Conservation (phyloP, 2,329 filamentous ascomycete species). For the Drechslerella stenobrocha region DNA sequence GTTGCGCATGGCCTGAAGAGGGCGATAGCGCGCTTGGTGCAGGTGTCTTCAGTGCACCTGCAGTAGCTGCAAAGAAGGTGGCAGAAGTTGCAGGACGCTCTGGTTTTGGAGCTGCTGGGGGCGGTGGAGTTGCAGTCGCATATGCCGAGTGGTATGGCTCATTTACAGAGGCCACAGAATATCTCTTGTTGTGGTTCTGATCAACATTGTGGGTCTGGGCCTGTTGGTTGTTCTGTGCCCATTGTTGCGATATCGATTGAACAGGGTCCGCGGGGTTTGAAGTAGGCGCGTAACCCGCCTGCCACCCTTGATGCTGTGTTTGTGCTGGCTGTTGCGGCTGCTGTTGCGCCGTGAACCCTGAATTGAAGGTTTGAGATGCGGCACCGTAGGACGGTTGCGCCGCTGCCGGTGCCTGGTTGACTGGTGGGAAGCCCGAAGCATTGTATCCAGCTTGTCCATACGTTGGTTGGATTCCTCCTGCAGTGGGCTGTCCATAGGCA, state of each 20-base stretch:
- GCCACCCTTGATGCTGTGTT: conserved; percentile 43
- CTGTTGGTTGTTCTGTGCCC: conserved; percentile 44
- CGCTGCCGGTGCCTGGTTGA: conserved; percentile 16
- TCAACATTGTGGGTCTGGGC: conserved; percentile 30
- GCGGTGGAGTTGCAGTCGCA: conserved; percentile 41
- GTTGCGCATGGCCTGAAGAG: conserved; percentile 29
- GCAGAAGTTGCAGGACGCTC: conserved; percentile 46
- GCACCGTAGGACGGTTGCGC: conserved; percentile 15
- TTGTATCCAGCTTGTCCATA: conserved; percentile 31
- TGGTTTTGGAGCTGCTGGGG: conserved; percentile 43
- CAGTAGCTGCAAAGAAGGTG: conserved; percentile 46
- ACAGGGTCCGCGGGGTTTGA: conserved; percentile 29
- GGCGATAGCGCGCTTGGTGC: conserved; percentile 30
- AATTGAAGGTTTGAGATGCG: conserved; percentile 24
- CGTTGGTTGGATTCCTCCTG: conserved; percentile 8
- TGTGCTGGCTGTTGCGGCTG: conserved; percentile 23
- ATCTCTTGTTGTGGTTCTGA: conserved; percentile 28
- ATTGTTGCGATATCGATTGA: conserved; percentile 42
- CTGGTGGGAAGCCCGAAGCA: conserved; percentile 17
- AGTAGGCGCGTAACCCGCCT: conserved; percentile 10
- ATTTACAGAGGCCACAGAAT: conserved; percentile 33
- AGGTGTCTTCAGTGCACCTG: conserved; percentile 40
- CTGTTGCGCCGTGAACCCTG: conserved; percentile 22
- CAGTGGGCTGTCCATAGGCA: conserved; percentile 31
- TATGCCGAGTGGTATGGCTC: conserved; percentile 47